Conservation (phyloP, 768 basidiomycete genomes). For the Cubamyces lactineus region DNA sequence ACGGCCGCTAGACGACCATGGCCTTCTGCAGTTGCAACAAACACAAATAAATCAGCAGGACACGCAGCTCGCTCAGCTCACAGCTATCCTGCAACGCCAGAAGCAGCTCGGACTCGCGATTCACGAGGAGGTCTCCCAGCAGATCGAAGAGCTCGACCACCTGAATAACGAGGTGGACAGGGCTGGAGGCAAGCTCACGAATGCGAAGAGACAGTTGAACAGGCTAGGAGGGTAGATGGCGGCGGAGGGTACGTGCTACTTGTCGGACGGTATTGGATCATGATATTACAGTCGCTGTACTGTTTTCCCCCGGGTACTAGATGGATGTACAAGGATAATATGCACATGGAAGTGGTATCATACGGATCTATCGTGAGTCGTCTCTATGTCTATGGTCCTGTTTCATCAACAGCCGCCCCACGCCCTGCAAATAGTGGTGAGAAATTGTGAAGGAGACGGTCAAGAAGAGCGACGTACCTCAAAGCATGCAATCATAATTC, state of each 20-base stretch:
- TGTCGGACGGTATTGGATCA: conserved; percentile 8
- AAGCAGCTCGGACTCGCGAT: conserved; percentile 87
- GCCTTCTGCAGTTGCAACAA: conserved; percentile 79
- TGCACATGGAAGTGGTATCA: conserved; percentile 17
- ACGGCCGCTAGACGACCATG: conserved; percentile 83
- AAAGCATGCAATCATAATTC: conserved; percentile 96
- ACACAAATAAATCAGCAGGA: conserved; percentile 86
- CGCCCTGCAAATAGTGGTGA: conserved; percentile 45
- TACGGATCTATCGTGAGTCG: conserved; percentile 22
- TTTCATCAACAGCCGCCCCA: conserved; percentile 55
- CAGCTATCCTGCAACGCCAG: conserved; percentile 83
- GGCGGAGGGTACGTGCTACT: neutral
- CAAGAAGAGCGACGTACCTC: conserved; percentile 58
- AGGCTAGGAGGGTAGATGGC: conserved; percentile 56
- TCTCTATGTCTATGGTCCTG: conserved; percentile 24
- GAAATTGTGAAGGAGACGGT: neutral
- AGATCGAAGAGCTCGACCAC: conserved; percentile 87
- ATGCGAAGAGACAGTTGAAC: conserved; percentile 82
- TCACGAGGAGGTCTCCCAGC: conserved; percentile 74
- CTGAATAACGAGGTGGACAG: conserved; percentile 76
- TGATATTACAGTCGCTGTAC: conserved; percentile 23
- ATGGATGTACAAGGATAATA: conserved; percentile 25
- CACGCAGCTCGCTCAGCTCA: conserved; percentile 73
- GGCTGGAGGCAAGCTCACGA: conserved; percentile 76
- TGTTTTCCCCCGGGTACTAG: conserved; percentile 22